Conservation (phyloP, 768 basidiomycete genomes). For the Amanita inopinata region DNA sequence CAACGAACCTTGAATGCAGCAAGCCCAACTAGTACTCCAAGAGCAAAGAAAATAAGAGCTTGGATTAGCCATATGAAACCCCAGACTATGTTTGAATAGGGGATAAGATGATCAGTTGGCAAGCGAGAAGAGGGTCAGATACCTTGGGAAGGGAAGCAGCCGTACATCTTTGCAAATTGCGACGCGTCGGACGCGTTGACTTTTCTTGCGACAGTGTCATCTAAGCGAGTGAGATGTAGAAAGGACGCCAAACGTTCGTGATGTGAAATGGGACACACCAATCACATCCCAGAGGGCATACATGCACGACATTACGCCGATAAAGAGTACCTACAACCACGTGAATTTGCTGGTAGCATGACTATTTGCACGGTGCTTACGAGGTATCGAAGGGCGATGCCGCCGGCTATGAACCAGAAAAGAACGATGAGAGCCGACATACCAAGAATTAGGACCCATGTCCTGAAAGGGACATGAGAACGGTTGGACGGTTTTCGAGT, state of each 20-base stretch:
- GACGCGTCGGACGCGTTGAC: conserved; percentile 84
- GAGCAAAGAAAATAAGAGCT: conserved; percentile 64
- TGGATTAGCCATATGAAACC: conserved; percentile 81
- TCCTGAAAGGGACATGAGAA: conserved; percentile 28
- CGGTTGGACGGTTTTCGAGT: background rate
- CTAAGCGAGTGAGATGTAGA: conserved; percentile 27
- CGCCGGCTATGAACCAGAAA: conserved; percentile 77
- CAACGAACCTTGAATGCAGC: conserved; percentile 65
- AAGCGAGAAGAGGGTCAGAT: conserved; percentile 6
- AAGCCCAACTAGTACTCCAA: conserved; percentile 69
- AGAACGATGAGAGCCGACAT: conserved; percentile 73
- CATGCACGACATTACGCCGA: conserved; percentile 81
- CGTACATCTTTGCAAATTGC: conserved; percentile 75
- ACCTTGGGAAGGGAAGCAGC: conserved; percentile 81
- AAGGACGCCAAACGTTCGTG: too few relatives aligned
- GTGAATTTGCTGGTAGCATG: background rate
- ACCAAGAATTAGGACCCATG: conserved; percentile 69
- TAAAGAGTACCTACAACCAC: conserved; percentile 53
- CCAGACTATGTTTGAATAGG: conserved; percentile 47
- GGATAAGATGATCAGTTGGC: conserved; percentile 7
- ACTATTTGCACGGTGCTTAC: conserved; percentile 28
- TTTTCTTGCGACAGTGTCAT: conserved; percentile 78
- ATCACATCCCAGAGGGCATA: conserved; percentile 87
- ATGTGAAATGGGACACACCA: conserved; percentile 30
- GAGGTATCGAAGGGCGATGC: conserved; percentile 68